These are phyloP conservation scores for Acacia pycnantha DNA, from an alignment of 331 rosid species.

Conservation along the genomic window DNA sequence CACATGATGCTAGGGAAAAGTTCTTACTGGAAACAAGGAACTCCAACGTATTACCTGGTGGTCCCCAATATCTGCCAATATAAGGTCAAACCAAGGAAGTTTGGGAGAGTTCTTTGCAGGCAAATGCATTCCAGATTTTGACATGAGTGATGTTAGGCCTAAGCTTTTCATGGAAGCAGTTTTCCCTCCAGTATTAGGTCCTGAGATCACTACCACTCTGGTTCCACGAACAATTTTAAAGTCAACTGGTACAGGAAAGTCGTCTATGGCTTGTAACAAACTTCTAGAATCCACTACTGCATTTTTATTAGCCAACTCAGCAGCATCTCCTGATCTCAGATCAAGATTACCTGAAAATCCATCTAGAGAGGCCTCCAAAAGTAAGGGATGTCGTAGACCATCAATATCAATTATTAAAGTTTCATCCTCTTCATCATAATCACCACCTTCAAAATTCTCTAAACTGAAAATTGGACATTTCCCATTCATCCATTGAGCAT, in stretches of 20 bases:
- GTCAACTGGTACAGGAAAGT: slow-evolving; percentile 85
- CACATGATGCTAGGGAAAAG: slow-evolving; percentile 23
- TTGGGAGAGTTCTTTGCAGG: slow-evolving; percentile 80
- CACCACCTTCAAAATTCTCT: slow-evolving; percentile 36
- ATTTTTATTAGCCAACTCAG: slow-evolving; percentile 33
- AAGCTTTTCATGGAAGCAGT: slow-evolving; percentile 93
- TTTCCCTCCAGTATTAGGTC: slow-evolving; percentile 99
- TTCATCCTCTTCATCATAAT: slow-evolving; percentile 26
- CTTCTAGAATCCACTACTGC: slow-evolving; percentile 30
- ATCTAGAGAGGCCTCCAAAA: slow-evolving; percentile 56
- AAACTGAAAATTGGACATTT: slow-evolving; percentile 73
- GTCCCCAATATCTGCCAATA: slow-evolving; percentile 97
- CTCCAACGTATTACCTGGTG: slow-evolving; percentile 74
- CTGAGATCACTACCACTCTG: slow-evolving; percentile 90
- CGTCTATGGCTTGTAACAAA: slow-evolving; percentile 40
- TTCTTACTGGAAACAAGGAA: slow-evolving; percentile 30
- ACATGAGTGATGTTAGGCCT: slow-evolving; percentile 92
- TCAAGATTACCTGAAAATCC: slow-evolving; percentile 34
- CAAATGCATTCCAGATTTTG: slow-evolving; percentile 94
- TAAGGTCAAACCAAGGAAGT: slow-evolving; percentile 94
- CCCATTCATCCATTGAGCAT: slow-evolving; percentile 87
- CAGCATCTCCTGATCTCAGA: slow-evolving; percentile 36
- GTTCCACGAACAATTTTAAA: slow-evolving; percentile 72
- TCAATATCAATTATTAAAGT: slow-evolving; percentile 58
- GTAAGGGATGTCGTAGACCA: slow-evolving; percentile 79